Conservation (phyloP, 2,329 filamentous ascomycete species). For the Penicillium carneum region DNA sequence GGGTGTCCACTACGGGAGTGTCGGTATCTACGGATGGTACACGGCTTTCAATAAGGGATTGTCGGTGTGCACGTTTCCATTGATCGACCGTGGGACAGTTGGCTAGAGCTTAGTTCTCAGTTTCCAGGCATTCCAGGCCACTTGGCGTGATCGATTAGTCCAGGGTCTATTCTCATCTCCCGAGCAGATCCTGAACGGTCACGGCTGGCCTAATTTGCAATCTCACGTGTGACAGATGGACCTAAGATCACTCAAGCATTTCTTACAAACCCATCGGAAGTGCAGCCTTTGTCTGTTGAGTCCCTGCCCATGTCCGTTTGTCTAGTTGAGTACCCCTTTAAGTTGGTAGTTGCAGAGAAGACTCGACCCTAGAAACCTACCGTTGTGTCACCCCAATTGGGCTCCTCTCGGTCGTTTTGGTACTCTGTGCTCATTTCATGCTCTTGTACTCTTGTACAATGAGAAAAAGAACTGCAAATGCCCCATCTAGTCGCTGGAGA, state of each 20-base stretch:
- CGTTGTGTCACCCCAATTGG: constrained; percentile 1
- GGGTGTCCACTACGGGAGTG: neutral
- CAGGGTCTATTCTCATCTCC: neutral
- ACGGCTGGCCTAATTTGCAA: constrained; percentile 15
- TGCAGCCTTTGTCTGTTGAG: neutral
- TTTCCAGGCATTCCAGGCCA: neutral
- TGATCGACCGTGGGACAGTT: constrained; percentile 3
- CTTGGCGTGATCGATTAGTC: constrained; percentile 4
- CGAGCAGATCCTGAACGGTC: constrained; percentile 8
- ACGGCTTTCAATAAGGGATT: constrained; percentile 3
- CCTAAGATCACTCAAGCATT: constrained; percentile 9
- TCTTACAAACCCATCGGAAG: constrained; percentile 4
- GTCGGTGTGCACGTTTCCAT: constrained; percentile 15
- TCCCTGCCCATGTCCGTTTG: neutral
- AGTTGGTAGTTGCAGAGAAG: neutral
- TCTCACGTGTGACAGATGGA: constrained; percentile 16
- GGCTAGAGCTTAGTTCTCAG: neutral
- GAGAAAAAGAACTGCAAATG: constrained; percentile 9
- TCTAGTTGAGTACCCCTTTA: neutral
- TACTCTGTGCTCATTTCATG: neutral
- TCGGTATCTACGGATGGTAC: neutral
- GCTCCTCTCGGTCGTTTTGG: neutral
- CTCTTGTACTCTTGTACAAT: constrained; percentile 3
- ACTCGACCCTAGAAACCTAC: constrained; percentile 1
- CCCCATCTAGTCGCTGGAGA: constrained; percentile 16